Conservation (phyloP, 768 basidiomycete genomes). For the Kwoniella newhampshirensis region DNA sequence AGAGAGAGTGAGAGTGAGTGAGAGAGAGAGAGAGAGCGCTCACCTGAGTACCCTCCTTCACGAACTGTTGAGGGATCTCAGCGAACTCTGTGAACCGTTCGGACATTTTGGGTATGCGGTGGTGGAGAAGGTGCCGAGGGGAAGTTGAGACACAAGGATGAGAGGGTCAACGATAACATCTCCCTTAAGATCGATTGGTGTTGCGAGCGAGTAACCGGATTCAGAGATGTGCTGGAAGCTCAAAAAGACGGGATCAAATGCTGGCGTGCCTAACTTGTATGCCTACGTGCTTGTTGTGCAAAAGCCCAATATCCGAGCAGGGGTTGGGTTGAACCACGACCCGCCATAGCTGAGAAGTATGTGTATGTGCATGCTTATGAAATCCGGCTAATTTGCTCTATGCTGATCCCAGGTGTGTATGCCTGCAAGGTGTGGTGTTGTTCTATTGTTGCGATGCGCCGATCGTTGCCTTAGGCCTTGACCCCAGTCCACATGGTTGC, state of each 20-base stretch:
- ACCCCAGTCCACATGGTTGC: constrained; percentile 50
- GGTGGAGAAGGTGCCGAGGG: neutral
- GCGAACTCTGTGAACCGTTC: constrained; percentile 87
- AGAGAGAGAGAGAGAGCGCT: constrained; percentile 28
- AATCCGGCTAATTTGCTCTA: neutral
- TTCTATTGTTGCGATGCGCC: too few species aligned
- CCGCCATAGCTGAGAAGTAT: too few species aligned
- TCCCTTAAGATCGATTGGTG: neutral
- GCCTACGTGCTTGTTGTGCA: too few species aligned
- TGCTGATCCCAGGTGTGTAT: neutral
- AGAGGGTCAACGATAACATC: neutral
- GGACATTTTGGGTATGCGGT: constrained; percentile 62
- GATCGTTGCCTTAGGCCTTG: constrained; percentile 26
- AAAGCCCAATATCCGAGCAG: too few species aligned
- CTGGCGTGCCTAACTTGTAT: too few species aligned
- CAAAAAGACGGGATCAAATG: too few species aligned
- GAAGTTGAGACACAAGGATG: neutral
- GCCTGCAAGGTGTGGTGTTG: neutral
- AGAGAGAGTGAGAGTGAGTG: too few species aligned
- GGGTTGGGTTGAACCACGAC: too few species aligned
- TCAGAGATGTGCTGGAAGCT: neutral
- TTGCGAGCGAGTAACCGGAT: constrained; percentile 7
- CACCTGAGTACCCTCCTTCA: constrained; percentile 91
- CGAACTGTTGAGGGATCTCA: constrained; percentile 86
- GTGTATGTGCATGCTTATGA: neutral